phyloP scores from a whole-genome alignment of 2,329 filamentous ascomycete genomes.

The Thielaviopsis populi region DNA sequence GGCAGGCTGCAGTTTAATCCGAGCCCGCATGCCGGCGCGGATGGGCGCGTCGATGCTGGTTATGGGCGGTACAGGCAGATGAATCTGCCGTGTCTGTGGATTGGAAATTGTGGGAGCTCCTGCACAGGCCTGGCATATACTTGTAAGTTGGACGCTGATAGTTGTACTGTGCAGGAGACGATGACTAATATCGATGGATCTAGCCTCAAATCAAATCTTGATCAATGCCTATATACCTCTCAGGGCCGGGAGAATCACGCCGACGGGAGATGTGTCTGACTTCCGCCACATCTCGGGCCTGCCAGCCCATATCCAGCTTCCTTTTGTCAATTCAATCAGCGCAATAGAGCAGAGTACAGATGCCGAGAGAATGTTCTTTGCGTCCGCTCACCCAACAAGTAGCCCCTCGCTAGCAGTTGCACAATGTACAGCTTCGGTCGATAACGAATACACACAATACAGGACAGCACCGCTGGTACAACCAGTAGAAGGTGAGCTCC shows the following conservation, averaged over 20 bases:
- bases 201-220: neutral
- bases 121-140: slow-evolving; percentile 12
- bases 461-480: neutral
- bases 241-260: neutral
- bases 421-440: neutral
- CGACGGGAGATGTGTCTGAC: neutral
- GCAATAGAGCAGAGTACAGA: slow-evolving; percentile 1
- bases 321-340: neutral
- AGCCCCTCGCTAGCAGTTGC: neutral
- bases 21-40: neutral
- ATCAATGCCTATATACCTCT: slow-evolving; percentile 10
- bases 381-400: neutral
- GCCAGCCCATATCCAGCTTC: neutral
- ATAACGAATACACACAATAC: neutral
- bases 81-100: slow-evolving; percentile 9
- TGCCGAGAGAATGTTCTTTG: slow-evolving; percentile 5
- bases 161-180: neutral
- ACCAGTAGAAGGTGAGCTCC: neutral
- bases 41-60: neutral
- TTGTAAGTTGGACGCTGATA: neutral
- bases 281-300: neutral
- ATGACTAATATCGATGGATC: neutral
- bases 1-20: slow-evolving; percentile 5
- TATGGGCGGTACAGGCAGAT: slow-evolving; percentile 9
- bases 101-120: slow-evolving; percentile 8